These are phyloP conservation scores for Sporisorium graminicola DNA, from an alignment of 1,284 basidiomycete genomes.

Conservation along the genomic window DNA sequence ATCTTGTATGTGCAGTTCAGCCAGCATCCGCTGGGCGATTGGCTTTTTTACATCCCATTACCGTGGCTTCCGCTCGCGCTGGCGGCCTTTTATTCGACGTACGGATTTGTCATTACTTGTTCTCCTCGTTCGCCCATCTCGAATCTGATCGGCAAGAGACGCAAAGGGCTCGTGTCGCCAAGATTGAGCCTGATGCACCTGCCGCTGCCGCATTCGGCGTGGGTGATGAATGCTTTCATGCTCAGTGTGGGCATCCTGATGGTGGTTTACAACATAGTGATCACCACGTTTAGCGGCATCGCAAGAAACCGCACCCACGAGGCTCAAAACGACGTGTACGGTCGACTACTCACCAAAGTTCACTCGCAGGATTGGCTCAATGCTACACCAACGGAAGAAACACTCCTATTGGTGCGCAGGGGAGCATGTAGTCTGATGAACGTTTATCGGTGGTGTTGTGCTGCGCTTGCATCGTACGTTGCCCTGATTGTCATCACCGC, in stretches of 20 bases:
- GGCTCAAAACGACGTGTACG: neutral
- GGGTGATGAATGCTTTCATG: conserved; percentile 23
- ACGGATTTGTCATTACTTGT: conserved; percentile 34
- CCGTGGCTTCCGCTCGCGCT: conserved; percentile 24
- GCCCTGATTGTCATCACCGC: conserved; percentile 5
- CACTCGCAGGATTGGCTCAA: conserved; percentile 18
- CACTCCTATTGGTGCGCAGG: neutral
- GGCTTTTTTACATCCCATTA: conserved; percentile 22
- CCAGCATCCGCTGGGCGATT: conserved; percentile 2
- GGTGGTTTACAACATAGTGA: conserved; percentile 9
- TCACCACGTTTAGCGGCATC: neutral
- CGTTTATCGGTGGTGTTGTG: conserved; percentile 17
- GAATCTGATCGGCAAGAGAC: neutral
- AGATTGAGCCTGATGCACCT: conserved; percentile 18
- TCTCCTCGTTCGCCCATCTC: conserved; percentile 31
- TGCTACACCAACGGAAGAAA: conserved; percentile 2
- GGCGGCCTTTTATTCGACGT: conserved; percentile 11
- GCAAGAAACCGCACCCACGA: neutral
- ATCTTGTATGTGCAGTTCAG: conserved; percentile 10
- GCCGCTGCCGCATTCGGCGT: conserved; percentile 25
- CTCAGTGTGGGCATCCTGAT: conserved; percentile 12
- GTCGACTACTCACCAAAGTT: neutral
- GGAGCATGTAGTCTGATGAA: conserved; percentile 1
- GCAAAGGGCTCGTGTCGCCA: neutral
- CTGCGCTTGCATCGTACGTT: conserved; percentile 11